Evolutionary conservation across 2,329 filamentous ascomycete species (phyloP).

Genomic region (Calonectria montana): DNA sequence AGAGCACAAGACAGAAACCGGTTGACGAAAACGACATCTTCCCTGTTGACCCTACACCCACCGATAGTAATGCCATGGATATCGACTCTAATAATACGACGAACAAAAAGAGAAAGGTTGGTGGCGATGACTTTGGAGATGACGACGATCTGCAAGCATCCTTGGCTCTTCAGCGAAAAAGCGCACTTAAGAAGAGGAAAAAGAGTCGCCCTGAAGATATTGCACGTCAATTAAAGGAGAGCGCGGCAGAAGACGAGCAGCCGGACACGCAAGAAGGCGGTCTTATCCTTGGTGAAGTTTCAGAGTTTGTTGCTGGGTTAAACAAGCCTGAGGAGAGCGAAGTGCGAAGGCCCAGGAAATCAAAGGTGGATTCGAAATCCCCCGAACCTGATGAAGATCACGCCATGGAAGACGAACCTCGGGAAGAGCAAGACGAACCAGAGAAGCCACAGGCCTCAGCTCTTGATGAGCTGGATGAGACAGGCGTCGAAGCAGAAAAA

Average conservation of each 20-base stretch:
- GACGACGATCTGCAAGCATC: conserved; percentile 93
- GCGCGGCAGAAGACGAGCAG: conserved; percentile 64
- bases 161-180: conserved; percentile 83
- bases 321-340: conserved; percentile 73
- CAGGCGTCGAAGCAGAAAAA: conserved; percentile 87
- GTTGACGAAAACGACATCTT: conserved; percentile 73
- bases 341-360: conserved; percentile 63
- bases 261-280: conserved; percentile 60
- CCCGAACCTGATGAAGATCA: conserved; percentile 54
- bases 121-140: conserved; percentile 80
- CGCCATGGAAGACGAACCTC: conserved; percentile 54
- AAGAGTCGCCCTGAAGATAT: conserved; percentile 88
- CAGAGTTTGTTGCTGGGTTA: conserved; percentile 91
- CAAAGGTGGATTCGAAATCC: conserved; percentile 48
- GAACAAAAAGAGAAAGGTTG: conserved; percentile 72
- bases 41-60: conserved; percentile 51
- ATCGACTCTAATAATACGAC: conserved; percentile 69
- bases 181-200: conserved; percentile 92
- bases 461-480: conserved; percentile 60
- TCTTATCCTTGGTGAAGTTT: conserved; percentile 94
- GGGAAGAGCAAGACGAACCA: conserved; percentile 50
- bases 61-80: conserved; percentile 74
- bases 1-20: conserved; percentile 77
- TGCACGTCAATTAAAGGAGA: conserved; percentile 80
- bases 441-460: conserved; percentile 44